Evolutionary conservation across 2,329 filamentous ascomycete genomes (phyloP).

Genomic region (Scedosporium minutisporum): DNA sequence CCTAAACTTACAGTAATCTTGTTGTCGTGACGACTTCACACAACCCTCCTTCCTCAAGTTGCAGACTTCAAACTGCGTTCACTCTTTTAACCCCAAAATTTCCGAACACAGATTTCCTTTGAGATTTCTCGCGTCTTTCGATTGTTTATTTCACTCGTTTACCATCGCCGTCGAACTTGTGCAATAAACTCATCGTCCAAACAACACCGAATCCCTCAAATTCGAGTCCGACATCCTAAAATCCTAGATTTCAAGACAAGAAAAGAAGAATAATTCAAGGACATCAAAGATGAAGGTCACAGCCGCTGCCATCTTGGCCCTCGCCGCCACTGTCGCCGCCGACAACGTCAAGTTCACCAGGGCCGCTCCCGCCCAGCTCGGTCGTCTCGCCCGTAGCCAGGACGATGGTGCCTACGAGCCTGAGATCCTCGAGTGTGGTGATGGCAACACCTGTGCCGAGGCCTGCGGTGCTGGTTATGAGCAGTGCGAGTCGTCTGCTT

Average conservation of each 20-base stretch:
- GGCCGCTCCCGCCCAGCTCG: slow-evolving; percentile 25
- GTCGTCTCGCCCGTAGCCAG: slow-evolving; percentile 34
- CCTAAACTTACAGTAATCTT: not conserved
- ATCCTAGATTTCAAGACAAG: not conserved
- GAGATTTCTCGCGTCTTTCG: not conserved
- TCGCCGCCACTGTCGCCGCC: slow-evolving; percentile 21
- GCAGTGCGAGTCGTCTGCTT: slow-evolving; percentile 39
- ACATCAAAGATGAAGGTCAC: slow-evolving; percentile 1
- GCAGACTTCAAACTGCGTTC: slow-evolving; percentile 7
- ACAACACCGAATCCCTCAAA: not conserved
- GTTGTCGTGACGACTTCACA: not conserved
- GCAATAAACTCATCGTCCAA: not conserved
- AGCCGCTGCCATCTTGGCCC: slow-evolving; percentile 21
- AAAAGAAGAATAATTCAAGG: not conserved
- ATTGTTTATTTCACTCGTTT: not conserved
- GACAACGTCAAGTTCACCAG: slow-evolving; percentile 17
- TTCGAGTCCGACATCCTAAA: not conserved
- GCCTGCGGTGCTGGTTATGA: slow-evolving; percentile 43
- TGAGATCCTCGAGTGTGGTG: slow-evolving; percentile 35
- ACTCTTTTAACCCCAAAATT: slow-evolving; percentile 1
- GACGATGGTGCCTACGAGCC: slow-evolving; percentile 37
- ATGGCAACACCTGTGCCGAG: slow-evolving; percentile 42
- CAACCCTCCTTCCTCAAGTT: not conserved
- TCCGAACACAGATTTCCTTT: not conserved
- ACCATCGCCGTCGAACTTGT: not conserved